Evolutionary conservation across 2,329 filamentous ascomycete genomes (phyloP).

Genomic region (Pseudocercospora cruenta): DNA sequence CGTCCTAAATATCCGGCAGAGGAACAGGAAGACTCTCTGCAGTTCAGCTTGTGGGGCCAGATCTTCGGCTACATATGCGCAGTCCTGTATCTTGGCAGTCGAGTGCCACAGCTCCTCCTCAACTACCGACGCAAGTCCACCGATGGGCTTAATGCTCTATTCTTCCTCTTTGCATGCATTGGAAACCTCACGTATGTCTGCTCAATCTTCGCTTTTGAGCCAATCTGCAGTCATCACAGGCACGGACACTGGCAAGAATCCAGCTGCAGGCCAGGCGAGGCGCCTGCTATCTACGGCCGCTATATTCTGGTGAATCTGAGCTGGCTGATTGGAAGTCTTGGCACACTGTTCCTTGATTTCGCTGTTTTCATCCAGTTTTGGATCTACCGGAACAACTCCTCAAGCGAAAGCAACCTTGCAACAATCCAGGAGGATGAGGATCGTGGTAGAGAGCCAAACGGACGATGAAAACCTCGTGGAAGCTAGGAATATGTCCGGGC

Average conservation of each 20-base stretch:
- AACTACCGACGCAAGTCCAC: conserved; percentile 93
- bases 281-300: conserved; percentile 67
- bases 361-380: conserved; percentile 92
- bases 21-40: conserved; percentile 55
- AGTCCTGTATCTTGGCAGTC: conserved; percentile 82
- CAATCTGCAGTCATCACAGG: conserved; percentile 59
- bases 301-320: conserved; percentile 90
- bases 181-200: conserved; percentile 93
- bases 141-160: conserved; percentile 89
- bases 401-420: conserved; percentile 24
- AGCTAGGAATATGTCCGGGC: neutral
- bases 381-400: conserved; percentile 64
- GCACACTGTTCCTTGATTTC: conserved; percentile 82
- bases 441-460: conserved; percentile 34
- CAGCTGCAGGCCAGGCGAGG: conserved; percentile 68
- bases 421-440: conserved; percentile 29
- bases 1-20: conserved; percentile 34
- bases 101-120: conserved; percentile 85
- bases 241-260: conserved; percentile 41
- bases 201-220: conserved; percentile 87
- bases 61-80: conserved; percentile 94
- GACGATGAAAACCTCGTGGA: conserved; percentile 20
- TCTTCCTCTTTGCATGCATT: conserved; percentile 95
- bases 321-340: conserved; percentile 87
- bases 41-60: conserved; percentile 79